Evolutionary conservation across 306 rosid genomes (phyloP).

Genomic region (Canavalia gladiata): DNA sequence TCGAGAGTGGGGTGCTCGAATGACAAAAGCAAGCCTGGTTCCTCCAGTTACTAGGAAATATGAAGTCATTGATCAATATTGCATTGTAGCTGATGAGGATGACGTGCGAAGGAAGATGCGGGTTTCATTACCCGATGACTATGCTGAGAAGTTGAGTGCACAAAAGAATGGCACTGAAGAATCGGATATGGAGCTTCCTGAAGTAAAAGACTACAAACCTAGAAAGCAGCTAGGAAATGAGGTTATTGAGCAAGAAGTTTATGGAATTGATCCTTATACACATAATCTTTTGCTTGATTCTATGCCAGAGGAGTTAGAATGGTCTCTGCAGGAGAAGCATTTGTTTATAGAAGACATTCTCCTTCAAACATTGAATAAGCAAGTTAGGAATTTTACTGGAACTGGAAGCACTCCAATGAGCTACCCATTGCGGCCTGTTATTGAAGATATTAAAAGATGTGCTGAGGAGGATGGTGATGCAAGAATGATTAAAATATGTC

Average conservation of each 20-base stretch:
- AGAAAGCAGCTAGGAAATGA: slow-evolving; percentile 90
- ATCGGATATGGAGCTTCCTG: slow-evolving; percentile 98
- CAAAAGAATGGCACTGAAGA: slow-evolving; percentile 97
- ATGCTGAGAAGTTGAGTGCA: slow-evolving; percentile 84
- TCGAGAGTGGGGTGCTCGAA: slow-evolving; percentile 99
- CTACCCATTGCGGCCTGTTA: slow-evolving; percentile 76
- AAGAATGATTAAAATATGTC: slow-evolving; percentile 76
- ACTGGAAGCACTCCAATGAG: slow-evolving; percentile 88
- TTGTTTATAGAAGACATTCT: slow-evolving; percentile 87
- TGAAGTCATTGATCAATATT: slow-evolving; percentile 88
- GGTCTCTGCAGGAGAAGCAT: slow-evolving; percentile 85
- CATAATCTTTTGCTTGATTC: slow-evolving; percentile 99
- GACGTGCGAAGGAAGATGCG: slow-evolving; percentile 91
- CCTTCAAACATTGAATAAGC: slow-evolving; percentile 82
- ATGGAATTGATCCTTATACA: slow-evolving; percentile 97
- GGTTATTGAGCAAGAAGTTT: slow-evolving; percentile 98
- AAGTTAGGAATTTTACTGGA: slow-evolving; percentile 89
- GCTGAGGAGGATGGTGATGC: slow-evolving; percentile 75
- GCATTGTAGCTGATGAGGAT: slow-evolving; percentile 89
- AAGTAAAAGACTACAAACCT: slow-evolving; percentile 95
- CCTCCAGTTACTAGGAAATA: slow-evolving; percentile 99
- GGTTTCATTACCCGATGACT: slow-evolving; percentile 95
- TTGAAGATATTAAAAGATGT: slow-evolving; percentile 75
- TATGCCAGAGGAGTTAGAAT: slow-evolving; percentile 87
- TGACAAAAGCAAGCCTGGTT: slow-evolving; percentile 98